Evolutionary conservation across 106 monocot genomes (phyloP), one percentile per base, ranked within the genome.

Genomic region (Agapanthus africanus): DNA sequence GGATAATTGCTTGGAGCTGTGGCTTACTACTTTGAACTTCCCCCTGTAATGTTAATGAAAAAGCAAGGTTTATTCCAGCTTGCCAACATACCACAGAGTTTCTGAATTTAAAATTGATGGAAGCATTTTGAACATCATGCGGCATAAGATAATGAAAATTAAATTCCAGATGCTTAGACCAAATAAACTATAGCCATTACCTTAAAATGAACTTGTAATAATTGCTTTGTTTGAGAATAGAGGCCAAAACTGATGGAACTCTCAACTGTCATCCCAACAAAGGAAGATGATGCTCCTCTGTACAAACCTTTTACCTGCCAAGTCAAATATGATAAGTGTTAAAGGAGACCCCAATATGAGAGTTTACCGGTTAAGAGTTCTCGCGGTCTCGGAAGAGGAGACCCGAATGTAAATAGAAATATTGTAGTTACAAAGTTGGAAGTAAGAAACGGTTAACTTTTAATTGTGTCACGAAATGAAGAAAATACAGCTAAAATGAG

Each of bases 281-380:
- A 88, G 13, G 90, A 86, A 72, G 93, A 82, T 67, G 90, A 87
- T 44, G 90, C 93, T 38, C 93, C 93, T 80, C 70, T 83, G 68
- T 93, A 93, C 38, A 93, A 64, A 57, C 93, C 93, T 84, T 73
- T 93, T n/a, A 90, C 76, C 93, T 93, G 79, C 40, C 37, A 77
- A 65, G 67, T 15, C n/a, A n/a, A n/a, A n/a, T n/a, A n/a, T n/a
- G n/a, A n/a, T n/a, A n/a, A n/a, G n/a, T n/a, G n/a, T n/a, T n/a
- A n/a, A n/a, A n/a, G n/a, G n/a, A n/a, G n/a, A n/a, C n/a, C n/a
- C n/a, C n/a, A n/a, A n/a, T n/a, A n/a, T n/a, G n/a, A n/a, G n/a
- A n/a, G n/a, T n/a, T n/a, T n/a, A n/a, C n/a, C n/a, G n/a, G n/a
- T n/a, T n/a, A n/a, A n/a, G n/a, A n/a, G n/a, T n/a, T n/a, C n/a